phyloP scores from a whole-genome alignment of 257 asterid species.

The Solanum clarkiae region DNA sequence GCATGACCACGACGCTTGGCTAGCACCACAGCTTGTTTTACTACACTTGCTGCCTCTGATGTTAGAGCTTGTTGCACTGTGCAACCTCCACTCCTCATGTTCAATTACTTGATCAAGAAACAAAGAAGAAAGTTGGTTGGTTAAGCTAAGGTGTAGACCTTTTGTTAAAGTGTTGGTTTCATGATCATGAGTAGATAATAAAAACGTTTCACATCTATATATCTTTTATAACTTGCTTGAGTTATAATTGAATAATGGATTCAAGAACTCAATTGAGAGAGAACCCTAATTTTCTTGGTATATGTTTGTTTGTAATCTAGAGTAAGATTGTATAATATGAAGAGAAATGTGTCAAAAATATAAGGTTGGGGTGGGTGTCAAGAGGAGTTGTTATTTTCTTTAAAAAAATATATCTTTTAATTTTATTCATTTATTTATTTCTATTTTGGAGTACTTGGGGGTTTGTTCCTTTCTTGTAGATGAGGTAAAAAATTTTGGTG shows the following conservation, averaged over 20 bases:
- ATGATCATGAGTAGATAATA: background rate
- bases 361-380: background rate
- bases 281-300: background rate
- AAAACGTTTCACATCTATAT: background rate
- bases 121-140: background rate
- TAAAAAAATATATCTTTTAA: background rate
- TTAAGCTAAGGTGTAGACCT: background rate
- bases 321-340: background rate
- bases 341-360: background rate
- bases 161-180: background rate
- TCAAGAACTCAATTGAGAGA: background rate
- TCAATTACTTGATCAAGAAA: background rate
- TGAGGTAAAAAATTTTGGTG: conserved; percentile 41
- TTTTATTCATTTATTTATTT: background rate
- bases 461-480: conserved; percentile 52
- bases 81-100: conserved; percentile 66
- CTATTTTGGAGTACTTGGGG: background rate
- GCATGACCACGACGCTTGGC: conserved; percentile 86
- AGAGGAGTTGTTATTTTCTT: background rate
- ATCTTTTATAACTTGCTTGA: background rate
- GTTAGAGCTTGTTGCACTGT: conserved; percentile 52
- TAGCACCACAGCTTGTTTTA: conserved; percentile 52
- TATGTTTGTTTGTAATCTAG: background rate
- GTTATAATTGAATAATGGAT: background rate
- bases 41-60: conserved; percentile 41